Evolutionary conservation across 768 basidiomycete genomes (phyloP).

Genomic region (Stropharia rugosoannulata): DNA sequence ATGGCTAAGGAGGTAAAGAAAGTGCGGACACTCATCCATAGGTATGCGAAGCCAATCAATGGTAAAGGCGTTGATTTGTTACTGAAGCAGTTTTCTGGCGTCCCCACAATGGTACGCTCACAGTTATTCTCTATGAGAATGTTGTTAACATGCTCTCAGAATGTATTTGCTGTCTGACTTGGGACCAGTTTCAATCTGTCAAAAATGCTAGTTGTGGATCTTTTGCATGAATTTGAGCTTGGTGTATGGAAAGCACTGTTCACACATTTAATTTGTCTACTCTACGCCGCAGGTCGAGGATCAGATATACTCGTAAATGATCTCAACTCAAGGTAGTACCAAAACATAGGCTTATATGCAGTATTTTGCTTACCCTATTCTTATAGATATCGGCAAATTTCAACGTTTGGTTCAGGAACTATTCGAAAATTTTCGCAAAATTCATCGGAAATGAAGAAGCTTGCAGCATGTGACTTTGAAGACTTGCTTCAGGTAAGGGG

Average conservation of each 20-base stretch:
- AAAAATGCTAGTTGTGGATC: neutral
- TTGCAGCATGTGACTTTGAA: slow-evolving; percentile 1
- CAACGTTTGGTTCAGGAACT: slow-evolving; percentile 15
- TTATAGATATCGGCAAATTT: slow-evolving; percentile 21
- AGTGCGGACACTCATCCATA: slow-evolving; percentile 13
- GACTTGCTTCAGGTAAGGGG: slow-evolving; percentile 5
- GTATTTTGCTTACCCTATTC: slow-evolving; percentile 13
- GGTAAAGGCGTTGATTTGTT: slow-evolving; percentile 16
- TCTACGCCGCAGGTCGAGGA: slow-evolving; percentile 7
- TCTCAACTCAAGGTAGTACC: neutral
- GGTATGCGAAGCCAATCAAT: neutral
- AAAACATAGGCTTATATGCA: no score
- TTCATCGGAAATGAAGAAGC: slow-evolving; percentile 6
- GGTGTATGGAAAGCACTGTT: slow-evolving; percentile 20
- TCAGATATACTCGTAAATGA: slow-evolving; percentile 19
- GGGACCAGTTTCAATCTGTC: neutral
- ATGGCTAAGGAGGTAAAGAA: slow-evolving; percentile 6
- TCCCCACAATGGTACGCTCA: slow-evolving; percentile 26
- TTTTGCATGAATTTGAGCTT: slow-evolving; percentile 3
- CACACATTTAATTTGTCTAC: slow-evolving; percentile 24
- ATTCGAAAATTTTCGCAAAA: slow-evolving; percentile 1
- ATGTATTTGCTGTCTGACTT: neutral
- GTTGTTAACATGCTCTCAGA: neutral
- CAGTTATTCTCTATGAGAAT: neutral
- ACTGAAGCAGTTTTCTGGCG: slow-evolving; percentile 21